Evolutionary conservation across 225 moss, liverwort and hornwort species (phyloP), one percentile per base, ranked within the genome.

Genomic region (Marchantia polymorpha): DNA sequence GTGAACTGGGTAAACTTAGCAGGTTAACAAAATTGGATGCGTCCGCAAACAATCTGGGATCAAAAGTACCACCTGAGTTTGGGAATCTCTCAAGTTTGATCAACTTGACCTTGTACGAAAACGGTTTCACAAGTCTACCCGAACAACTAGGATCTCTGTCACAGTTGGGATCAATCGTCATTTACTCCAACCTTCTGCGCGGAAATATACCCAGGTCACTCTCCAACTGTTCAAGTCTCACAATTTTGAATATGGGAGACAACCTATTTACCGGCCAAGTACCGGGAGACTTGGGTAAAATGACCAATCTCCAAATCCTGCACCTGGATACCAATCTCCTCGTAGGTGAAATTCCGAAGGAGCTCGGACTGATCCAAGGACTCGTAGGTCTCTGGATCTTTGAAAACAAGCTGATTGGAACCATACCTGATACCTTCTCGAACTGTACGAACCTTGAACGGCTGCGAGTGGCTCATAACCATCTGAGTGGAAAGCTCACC

Each of bases 381-480:
- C 74, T 85, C 79, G 56, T 67, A 65, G 29, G 63, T 16, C 12
- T 85, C 49, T 78, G 79, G 74, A 48, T 64, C 51, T 79, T 22
- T 27, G 7, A 27, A 2, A 85, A 85, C 70, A 17, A 48, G 19
- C 47, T 85, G 53, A 85, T 59, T 23, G 85, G 85, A 69, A 74
- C 54, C 56, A 31, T 85, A 58, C 83, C 83, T 10, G n/a, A 7
- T 12, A 67, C 61, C 20, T 11, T 85, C 23, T 10, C 65, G 19
- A 65, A 65, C 26, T 65, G 65, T n/a, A 65, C 23, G 23, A 27
- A n/a, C 7, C 79, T 91, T 71, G 84, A 79, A 77, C 76, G 55
- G 25, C 67, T 91, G 77, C 80, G 73, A n/a, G 53, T 89, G 58
- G 79, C 88, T 6, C 56, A 80, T 64, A 91, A 91, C 64, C 13